Evolutionary conservation across 805 yeast species (phyloP).

Genomic region (Cyberlindnera xylosilytica): DNA sequence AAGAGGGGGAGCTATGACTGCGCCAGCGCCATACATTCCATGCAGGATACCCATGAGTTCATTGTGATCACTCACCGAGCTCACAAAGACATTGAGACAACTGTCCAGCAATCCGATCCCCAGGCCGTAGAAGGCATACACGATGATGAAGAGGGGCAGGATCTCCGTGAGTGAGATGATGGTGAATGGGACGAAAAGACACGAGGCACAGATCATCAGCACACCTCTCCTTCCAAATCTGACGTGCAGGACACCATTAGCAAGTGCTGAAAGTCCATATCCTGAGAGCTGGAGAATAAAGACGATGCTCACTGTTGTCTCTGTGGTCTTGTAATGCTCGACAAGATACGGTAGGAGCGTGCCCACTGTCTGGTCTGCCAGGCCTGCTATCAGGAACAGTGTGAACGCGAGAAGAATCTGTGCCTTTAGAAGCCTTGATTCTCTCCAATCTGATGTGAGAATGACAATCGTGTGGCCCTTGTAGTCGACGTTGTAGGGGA

Average conservation of each 20-base stretch:
- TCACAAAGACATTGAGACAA: constrained; percentile 47
- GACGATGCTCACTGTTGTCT: constrained; percentile 45
- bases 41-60: constrained; percentile 60
- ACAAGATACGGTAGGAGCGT: constrained; percentile 53
- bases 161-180: constrained; percentile 37
- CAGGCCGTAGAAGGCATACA: constrained; percentile 45
- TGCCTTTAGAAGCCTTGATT: constrained; percentile 35
- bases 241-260: constrained; percentile 41
- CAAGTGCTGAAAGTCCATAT: constrained; percentile 50
- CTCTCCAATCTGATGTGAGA: constrained; percentile 22
- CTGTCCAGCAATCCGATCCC: constrained; percentile 60
- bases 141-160: constrained; percentile 35
- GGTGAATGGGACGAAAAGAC: constrained; percentile 36
- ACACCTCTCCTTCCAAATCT: constrained; percentile 48
- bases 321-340: constrained; percentile 43
- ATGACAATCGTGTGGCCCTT: constrained; percentile 9
- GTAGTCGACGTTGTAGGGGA: background rate
- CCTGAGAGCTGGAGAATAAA: constrained; percentile 55
- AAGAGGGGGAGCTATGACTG: constrained; percentile 64
- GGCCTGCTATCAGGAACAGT: constrained; percentile 47
- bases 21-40: constrained; percentile 71
- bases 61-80: constrained; percentile 48
- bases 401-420: constrained; percentile 41
- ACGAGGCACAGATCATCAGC: constrained; percentile 31
- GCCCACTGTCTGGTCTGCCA: constrained; percentile 61